These are phyloP conservation scores for Pyrenophora tritici-repentis DNA, from an alignment of 2,329 filamentous ascomycete genomes.

Conservation along the genomic window DNA sequence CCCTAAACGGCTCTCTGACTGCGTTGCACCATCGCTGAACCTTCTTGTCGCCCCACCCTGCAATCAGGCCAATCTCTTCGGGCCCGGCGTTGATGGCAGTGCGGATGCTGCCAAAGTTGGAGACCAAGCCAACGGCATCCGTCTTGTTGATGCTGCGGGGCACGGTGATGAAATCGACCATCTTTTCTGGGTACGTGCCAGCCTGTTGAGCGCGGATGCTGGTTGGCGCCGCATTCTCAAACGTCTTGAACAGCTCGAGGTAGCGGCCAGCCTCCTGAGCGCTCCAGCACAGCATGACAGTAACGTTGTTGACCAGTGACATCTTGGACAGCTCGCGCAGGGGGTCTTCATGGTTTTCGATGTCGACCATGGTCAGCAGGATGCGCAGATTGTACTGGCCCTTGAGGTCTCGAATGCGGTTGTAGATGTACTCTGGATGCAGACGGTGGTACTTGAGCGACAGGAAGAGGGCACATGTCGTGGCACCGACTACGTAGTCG, in stretches of 20 bases:
- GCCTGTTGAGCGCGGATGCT: slow-evolving; percentile 86
- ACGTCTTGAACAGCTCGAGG: slow-evolving; percentile 91
- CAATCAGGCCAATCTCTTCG: slow-evolving; percentile 82
- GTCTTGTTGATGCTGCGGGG: slow-evolving; percentile 92
- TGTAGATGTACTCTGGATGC: slow-evolving; percentile 97
- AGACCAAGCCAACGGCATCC: slow-evolving; percentile 86
- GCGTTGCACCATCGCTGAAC: slow-evolving; percentile 82
- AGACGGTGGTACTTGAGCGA: slow-evolving; percentile 96
- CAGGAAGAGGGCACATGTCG: slow-evolving; percentile 89
- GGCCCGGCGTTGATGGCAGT: slow-evolving; percentile 85
- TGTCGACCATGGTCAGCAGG: slow-evolving; percentile 89
- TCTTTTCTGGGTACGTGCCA: slow-evolving; percentile 79
- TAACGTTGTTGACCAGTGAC: slow-evolving; percentile 88
- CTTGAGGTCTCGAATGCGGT: slow-evolving; percentile 80
- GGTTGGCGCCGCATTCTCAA: slow-evolving; percentile 80
- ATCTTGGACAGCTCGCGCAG: slow-evolving; percentile 92
- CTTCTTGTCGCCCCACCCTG: slow-evolving; percentile 95
- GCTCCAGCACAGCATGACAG: slow-evolving; percentile 90
- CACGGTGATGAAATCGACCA: slow-evolving; percentile 91
- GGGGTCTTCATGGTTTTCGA: slow-evolving; percentile 88
- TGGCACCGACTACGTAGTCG: slow-evolving; percentile 85
- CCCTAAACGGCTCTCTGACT: slow-evolving; percentile 83
- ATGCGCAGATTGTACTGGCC: slow-evolving; percentile 87
- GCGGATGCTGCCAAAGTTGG: slow-evolving; percentile 86
- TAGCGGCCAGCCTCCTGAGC: slow-evolving; percentile 92